A percentile compares a stretch with the other conserved stretches of the same genome.
These are phyloP conservation scores for Phytophthora syringae DNA, from an alignment of 352 stramenopile genomes.

Conservation along the genomic window DNA sequence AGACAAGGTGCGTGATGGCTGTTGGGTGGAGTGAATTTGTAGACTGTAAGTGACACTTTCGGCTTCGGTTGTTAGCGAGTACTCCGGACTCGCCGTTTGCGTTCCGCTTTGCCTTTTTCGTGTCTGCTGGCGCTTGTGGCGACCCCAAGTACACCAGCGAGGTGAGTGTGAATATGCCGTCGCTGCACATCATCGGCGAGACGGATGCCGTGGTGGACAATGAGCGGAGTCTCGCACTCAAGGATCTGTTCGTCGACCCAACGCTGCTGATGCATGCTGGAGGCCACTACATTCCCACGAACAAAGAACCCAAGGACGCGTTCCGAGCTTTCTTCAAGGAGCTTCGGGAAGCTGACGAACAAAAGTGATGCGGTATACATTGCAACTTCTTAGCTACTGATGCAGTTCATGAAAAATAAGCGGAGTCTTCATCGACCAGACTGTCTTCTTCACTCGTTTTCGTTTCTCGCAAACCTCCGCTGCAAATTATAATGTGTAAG, in stretches of 20 bases:
- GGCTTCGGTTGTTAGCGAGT: slow-evolving; percentile 38
- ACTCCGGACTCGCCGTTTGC: slow-evolving; percentile 48
- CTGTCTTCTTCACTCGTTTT: background rate
- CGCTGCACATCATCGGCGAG: slow-evolving; percentile 84
- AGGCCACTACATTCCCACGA: slow-evolving; percentile 88
- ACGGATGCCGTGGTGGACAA: slow-evolving; percentile 75
- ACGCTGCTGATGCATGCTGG: slow-evolving; percentile 67
- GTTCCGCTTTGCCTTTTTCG: slow-evolving; percentile 82
- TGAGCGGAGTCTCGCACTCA: slow-evolving; percentile 63
- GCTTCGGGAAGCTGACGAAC: slow-evolving; percentile 31
- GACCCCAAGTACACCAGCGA: slow-evolving; percentile 53
- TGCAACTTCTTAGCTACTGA: background rate
- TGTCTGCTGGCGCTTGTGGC: slow-evolving; percentile 54
- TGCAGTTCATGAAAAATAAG: background rate
- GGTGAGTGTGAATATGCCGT: slow-evolving; percentile 63
- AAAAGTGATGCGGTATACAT: slow-evolving; percentile 8
- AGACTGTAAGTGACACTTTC: background rate
- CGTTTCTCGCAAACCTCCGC: too few species aligned
- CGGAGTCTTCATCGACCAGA: too few species aligned
- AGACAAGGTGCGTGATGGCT: slow-evolving; percentile 58
- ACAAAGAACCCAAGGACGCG: slow-evolving; percentile 82
- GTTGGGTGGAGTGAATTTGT: background rate
- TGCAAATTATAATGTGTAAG: background rate
- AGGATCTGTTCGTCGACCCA: slow-evolving; percentile 59
- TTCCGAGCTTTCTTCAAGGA: slow-evolving; percentile 76